These are phyloP conservation scores for Deinandra increscens DNA, from an alignment of 129 eudicot species.

Conservation along the genomic window DNA sequence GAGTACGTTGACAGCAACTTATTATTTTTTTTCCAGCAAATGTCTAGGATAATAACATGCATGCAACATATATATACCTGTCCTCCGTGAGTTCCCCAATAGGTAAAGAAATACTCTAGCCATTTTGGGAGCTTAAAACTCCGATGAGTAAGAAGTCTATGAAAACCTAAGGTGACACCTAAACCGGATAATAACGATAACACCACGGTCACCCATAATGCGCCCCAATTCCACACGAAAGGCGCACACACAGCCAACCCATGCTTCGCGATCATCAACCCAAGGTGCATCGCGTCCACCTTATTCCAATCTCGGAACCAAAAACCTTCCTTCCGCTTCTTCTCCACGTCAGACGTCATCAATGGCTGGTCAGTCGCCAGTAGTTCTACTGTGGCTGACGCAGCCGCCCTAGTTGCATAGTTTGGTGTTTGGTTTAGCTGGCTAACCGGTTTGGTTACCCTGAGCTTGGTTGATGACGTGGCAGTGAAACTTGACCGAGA, in stretches of 20 bases:
- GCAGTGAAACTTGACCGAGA: not conserved
- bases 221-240: conserved; percentile 10
- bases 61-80: conserved; percentile 15
- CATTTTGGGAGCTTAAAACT: conserved; percentile 27
- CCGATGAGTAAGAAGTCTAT: conserved; percentile 16
- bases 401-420: not conserved
- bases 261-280: not conserved
- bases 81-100: conserved; percentile 9
- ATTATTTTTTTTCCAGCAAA: no score
- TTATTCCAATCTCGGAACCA: conserved; percentile 1
- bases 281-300: not conserved
- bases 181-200: not conserved
- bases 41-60: no score
- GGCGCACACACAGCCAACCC: conserved; percentile 5
- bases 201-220: not conserved
- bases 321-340: not conserved
- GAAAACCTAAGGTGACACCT: conserved; percentile 19
- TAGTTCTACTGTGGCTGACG: no score
- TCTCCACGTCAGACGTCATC: not conserved
- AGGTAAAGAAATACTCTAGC: conserved; percentile 28
- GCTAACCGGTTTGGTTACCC: not conserved
- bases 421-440: not conserved
- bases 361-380: not conserved
- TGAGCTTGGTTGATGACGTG: not conserved
- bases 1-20: no score